Evolutionary conservation across 352 stramenopile genomes (phyloP).

Genomic region (Phytophthora multivora): DNA sequence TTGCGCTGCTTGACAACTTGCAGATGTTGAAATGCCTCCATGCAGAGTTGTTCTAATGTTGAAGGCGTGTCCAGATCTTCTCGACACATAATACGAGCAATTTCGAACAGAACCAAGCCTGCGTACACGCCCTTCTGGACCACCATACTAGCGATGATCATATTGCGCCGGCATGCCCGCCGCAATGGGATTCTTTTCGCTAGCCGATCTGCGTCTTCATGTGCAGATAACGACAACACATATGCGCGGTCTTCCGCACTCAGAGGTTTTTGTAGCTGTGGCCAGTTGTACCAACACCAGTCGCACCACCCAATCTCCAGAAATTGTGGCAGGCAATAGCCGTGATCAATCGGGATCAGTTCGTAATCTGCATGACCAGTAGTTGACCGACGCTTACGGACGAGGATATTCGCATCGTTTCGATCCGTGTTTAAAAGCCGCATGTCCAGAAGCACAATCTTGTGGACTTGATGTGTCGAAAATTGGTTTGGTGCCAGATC

Average conservation of each 20-base stretch:
- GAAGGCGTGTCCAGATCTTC: conserved; percentile 82
- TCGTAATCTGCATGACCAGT: conserved; percentile 81
- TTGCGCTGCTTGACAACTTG: conserved; percentile 41
- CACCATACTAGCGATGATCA: conserved; percentile 81
- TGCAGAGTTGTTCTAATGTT: conserved; percentile 61
- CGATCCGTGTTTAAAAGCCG: conserved; percentile 97
- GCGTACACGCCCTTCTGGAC: conserved; percentile 78
- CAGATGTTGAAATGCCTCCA: conserved; percentile 74
- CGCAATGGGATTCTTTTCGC: conserved; percentile 78
- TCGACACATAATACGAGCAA: conserved; percentile 85
- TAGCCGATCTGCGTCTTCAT: conserved; percentile 61
- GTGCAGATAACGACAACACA: conserved; percentile 60
- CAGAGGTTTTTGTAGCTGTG: conserved; percentile 84
- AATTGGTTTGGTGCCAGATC: conserved; percentile 93
- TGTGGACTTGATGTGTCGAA: conserved; percentile 94
- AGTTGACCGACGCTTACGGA: conserved; percentile 76
- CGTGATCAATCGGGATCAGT: conserved; percentile 99
- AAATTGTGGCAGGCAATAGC: conserved; percentile 96
- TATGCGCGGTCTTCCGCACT: conserved; percentile 67
- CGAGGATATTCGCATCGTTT: conserved; percentile 98
- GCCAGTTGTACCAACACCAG: conserved; percentile 99
- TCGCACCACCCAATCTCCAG: conserved; percentile 98
- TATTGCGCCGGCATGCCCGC: conserved; percentile 73
- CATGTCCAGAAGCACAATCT: conserved; percentile 99
- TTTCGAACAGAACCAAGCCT: conserved; percentile 67